These are phyloP conservation scores for Colletotrichum plurivorum DNA, from an alignment of 2,329 filamentous ascomycete genomes.

Conservation along the genomic window DNA sequence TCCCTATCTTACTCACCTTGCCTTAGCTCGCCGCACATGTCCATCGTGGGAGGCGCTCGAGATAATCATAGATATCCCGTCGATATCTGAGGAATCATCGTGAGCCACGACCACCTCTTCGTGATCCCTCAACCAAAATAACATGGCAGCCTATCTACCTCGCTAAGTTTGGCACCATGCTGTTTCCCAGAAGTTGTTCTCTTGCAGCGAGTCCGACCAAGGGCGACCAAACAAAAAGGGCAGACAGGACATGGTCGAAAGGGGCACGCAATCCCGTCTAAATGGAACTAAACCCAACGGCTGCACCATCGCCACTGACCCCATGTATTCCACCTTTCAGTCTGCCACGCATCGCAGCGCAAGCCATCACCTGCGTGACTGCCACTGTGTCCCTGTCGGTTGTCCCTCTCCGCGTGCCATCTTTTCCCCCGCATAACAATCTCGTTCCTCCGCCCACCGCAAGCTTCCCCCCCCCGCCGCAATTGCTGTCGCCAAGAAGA, in stretches of 20 bases:
- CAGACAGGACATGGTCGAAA: too few relatives aligned
- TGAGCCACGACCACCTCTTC: slow-evolving; percentile 12
- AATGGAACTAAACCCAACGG: too few relatives aligned
- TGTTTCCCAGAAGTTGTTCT: too few relatives aligned
- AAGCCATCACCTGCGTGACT: not conserved
- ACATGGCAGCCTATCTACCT: too few relatives aligned
- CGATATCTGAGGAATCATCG: slow-evolving; percentile 22
- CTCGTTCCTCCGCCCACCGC: slow-evolving; percentile 14
- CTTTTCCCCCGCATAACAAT: slow-evolving; percentile 36
- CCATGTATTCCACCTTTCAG: too few relatives aligned
- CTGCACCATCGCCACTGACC: too few relatives aligned
- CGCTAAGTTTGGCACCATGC: too few relatives aligned
- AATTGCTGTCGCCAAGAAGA: slow-evolving; percentile 26
- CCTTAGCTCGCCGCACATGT: not conserved
- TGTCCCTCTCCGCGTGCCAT: slow-evolving; percentile 30
- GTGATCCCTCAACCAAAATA: too few relatives aligned
- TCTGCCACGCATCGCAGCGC: too few relatives aligned
- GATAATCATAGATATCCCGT: slow-evolving; percentile 11
- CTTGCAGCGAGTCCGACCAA: too few relatives aligned
- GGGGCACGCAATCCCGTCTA: too few relatives aligned
- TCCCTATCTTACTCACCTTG: slow-evolving; percentile 2
- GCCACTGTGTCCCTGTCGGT: not conserved
- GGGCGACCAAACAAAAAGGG: too few relatives aligned
- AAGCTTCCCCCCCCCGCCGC: slow-evolving; percentile 1
- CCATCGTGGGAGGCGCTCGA: not conserved